phyloP scores from a whole-genome alignment of 2,329 filamentous ascomycete species.

The Didymella sp. region DNA sequence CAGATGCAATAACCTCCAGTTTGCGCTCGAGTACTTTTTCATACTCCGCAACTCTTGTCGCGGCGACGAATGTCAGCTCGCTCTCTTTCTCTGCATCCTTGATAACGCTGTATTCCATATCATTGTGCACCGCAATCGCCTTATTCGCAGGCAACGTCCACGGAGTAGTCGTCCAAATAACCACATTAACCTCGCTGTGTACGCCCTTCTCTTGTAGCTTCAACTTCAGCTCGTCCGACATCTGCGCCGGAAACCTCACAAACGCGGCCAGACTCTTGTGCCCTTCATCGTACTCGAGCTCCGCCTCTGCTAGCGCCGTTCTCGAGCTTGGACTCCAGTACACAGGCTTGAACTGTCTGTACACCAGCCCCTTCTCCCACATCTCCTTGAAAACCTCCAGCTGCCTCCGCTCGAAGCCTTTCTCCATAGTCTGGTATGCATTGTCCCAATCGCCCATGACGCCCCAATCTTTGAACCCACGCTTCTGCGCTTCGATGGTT shows the following conservation, averaged over 20 bases:
- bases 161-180: conserved; percentile 98
- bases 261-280: conserved; percentile 77
- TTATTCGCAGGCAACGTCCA: conserved; percentile 96
- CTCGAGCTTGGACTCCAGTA: conserved; percentile 84
- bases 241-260: conserved; percentile 74
- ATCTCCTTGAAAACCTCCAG: conserved; percentile 77
- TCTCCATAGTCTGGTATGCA: conserved; percentile 81
- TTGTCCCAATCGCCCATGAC: conserved; percentile 83
- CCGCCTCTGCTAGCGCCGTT: conserved; percentile 82
- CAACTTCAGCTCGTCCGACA: conserved; percentile 53
- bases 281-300: conserved; percentile 81
- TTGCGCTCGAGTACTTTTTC: conserved; percentile 41
- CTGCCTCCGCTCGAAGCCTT: conserved; percentile 75
- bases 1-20: conserved; percentile 60
- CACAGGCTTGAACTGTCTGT: conserved; percentile 80
- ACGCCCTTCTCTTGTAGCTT: conserved; percentile 17
- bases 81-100: conserved; percentile 49
- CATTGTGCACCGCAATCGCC: conserved; percentile 80
- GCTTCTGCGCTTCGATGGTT: conserved; percentile 76
- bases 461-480: conserved; percentile 73
- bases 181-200: conserved; percentile 64
- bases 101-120: conserved; percentile 76
- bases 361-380: conserved; percentile 73
- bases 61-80: conserved; percentile 73
- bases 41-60: conserved; percentile 68